A percentile compares a stretch with the other conserved stretches of the same genome.
phyloP scores from a whole-genome alignment of 2,329 filamentous ascomycete genomes.

The Cladosporium oxysporum region DNA sequence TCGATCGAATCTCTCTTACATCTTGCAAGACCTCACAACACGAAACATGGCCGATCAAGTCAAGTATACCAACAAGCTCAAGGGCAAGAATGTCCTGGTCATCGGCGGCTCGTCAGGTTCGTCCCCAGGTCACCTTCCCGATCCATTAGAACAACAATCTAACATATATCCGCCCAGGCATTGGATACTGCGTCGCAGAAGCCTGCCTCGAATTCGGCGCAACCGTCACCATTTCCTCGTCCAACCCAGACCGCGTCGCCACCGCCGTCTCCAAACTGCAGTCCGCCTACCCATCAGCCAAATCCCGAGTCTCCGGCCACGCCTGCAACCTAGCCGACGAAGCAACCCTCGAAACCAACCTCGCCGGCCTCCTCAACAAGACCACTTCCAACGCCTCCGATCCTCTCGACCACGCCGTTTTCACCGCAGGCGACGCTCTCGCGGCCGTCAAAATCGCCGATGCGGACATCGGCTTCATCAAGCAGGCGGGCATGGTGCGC shows the following conservation, averaged over 20 bases:
- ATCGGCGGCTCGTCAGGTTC: slow-evolving; percentile 58
- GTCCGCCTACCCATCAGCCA: slow-evolving; percentile 45
- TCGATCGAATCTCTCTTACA: background rate
- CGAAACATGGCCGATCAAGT: slow-evolving; percentile 43
- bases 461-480: slow-evolving; percentile 41
- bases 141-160: background rate
- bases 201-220: slow-evolving; percentile 57
- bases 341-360: slow-evolving; percentile 49
- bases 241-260: slow-evolving; percentile 52
- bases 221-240: slow-evolving; percentile 62
- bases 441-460: slow-evolving; percentile 44
- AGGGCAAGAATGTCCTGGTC: slow-evolving; percentile 54
- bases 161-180: slow-evolving; percentile 45
- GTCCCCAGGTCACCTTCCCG: background rate
- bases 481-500: slow-evolving; percentile 51
- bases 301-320: slow-evolving; percentile 45
- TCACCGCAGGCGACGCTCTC: slow-evolving; percentile 56
- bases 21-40: background rate
- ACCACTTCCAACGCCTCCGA: slow-evolving; percentile 37
- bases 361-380: slow-evolving; percentile 49
- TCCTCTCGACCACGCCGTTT: slow-evolving; percentile 57
- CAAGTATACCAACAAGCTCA: slow-evolving; percentile 53
- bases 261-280: slow-evolving; percentile 49
- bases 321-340: slow-evolving; percentile 52
- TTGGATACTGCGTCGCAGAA: slow-evolving; percentile 63